Base-by-base conservation (phyloP, 345 rosid species). In the Cardamine chenopodiifolia region DNA sequence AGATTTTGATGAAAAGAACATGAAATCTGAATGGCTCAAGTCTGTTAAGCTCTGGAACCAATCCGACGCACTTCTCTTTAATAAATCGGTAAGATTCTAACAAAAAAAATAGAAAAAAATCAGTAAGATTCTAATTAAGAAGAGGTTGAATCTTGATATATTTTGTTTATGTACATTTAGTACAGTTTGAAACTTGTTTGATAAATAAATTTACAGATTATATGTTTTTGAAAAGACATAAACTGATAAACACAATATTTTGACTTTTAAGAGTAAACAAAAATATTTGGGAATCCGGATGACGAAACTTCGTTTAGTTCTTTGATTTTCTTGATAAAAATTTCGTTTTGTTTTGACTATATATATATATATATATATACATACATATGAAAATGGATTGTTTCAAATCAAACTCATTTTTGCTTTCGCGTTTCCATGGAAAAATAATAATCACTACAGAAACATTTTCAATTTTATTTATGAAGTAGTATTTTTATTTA, bases 21-120 rank as follows among this genome's bases (percentile, higher is more conserved):
- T 76, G 84, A 91, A 94, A 81, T 88, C 97, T 8, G 97, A 94
- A 26, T 94, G 98, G 99, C 99, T 95, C 73, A 88, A 88, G 84
- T 91, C 97, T 83, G 99, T 89, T 32, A 97, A 88, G 82, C 81
- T 95, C 22, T 95, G 97, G 97, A 90, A 90, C 71, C 93, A 85
- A 50, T 89, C 77, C 6, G 73, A 58, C 18, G 7, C 72, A 40
- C 34, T 40, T 56, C 47, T 42, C 12, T 34, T 75, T 14, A 55
- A 52, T 22, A 52, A 53, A 70, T n/a, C 15, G 49, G 55, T 75
- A 69, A 74, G 56, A 45, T 18, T 52, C 37, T 69, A 13, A 65
- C n/a, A n/a, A n/a, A n/a, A n/a, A n/a, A n/a, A n/a, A n/a, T n/a
- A n/a, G n/a, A n/a, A n/a, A n/a, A n/a, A 52, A 53, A 70, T n/a